Evolutionary conservation across 1,139 yeast genomes (phyloP).

Genomic region (Entelexis paramagnoliae): DNA sequence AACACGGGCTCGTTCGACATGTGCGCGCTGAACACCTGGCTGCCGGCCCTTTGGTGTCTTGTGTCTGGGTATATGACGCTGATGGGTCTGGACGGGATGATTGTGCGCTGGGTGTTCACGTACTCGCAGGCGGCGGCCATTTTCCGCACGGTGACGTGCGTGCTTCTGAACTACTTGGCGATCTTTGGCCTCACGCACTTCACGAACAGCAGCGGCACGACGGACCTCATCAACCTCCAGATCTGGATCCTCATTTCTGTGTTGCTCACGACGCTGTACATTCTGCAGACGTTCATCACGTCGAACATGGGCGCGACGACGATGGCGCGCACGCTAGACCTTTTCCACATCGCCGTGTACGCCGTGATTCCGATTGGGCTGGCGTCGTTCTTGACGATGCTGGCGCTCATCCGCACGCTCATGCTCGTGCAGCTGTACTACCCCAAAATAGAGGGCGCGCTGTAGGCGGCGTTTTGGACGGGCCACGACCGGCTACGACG

Average conservation of each 20-base stretch:
- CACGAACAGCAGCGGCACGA: constrained; percentile 26
- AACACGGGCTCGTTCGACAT: constrained; percentile 19
- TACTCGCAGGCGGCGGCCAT: constrained; percentile 84
- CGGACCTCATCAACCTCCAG: constrained; percentile 60
- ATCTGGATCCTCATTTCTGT: constrained; percentile 89
- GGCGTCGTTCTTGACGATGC: constrained; percentile 88
- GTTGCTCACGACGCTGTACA: constrained; percentile 70
- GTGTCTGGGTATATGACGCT: constrained; percentile 80
- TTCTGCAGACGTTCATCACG: constrained; percentile 79
- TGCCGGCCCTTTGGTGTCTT: constrained; percentile 42
- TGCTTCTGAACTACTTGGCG: constrained; percentile 57
- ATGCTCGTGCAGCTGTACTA: constrained; percentile 42
- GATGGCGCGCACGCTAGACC: constrained; percentile 39
- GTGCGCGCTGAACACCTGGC: constrained; percentile 34
- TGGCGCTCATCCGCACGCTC: constrained; percentile 63
- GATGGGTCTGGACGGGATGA: constrained; percentile 76
- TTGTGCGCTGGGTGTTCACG: constrained; percentile 85
- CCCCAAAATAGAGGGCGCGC: neutral
- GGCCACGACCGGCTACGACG: too few relatives aligned
- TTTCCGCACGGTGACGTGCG: constrained; percentile 72
- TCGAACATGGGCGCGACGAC: constrained; percentile 54
- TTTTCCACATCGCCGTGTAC: constrained; percentile 82
- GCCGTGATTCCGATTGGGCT: constrained; percentile 96
- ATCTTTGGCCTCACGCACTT: constrained; percentile 54
- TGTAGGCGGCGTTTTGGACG: too few relatives aligned